Evolutionary conservation across 208 protist species (phyloP).

Genomic region (Trypanosoma congolense): DNA sequence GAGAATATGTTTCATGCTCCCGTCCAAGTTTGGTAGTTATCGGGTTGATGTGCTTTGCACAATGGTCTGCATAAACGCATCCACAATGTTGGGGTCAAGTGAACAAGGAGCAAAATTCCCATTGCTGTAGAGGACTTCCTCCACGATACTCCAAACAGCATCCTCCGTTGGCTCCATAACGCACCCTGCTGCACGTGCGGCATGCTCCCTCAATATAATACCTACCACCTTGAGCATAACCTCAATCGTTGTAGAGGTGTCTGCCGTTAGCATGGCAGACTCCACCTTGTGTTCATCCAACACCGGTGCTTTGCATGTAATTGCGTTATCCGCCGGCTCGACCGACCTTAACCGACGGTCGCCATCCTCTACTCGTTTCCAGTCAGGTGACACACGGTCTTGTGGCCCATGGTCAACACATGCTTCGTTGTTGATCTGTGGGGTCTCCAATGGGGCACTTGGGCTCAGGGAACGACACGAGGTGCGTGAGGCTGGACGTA

Average conservation of each 20-base stretch:
- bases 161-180: conserved; percentile 21
- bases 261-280: not conserved
- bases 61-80: conserved; percentile 23
- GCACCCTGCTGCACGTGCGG: conserved; percentile 1
- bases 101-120: conserved; percentile 3
- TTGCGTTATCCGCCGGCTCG: not conserved
- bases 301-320: not conserved
- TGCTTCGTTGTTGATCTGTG: no score
- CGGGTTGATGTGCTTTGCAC: conserved; percentile 11
- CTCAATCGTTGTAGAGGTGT: conserved; percentile 6
- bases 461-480: not conserved
- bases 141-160: conserved; percentile 17
- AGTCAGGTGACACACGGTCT: no score
- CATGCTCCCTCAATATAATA: conserved; percentile 20
- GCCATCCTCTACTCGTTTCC: no score
- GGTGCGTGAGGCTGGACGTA: not conserved
- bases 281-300: not conserved
- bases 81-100: conserved; percentile 9
- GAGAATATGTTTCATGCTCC: no score
- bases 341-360: not conserved
- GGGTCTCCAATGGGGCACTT: no score
- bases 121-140: conserved; percentile 9
- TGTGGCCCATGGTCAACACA: no score
- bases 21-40: no score
- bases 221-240: conserved; percentile 21